Evolutionary conservation across 495 filamentous ascomycete species (phyloP), one percentile per base, ranked within the genome.

Genomic region (Aspergillus conjunctus): DNA sequence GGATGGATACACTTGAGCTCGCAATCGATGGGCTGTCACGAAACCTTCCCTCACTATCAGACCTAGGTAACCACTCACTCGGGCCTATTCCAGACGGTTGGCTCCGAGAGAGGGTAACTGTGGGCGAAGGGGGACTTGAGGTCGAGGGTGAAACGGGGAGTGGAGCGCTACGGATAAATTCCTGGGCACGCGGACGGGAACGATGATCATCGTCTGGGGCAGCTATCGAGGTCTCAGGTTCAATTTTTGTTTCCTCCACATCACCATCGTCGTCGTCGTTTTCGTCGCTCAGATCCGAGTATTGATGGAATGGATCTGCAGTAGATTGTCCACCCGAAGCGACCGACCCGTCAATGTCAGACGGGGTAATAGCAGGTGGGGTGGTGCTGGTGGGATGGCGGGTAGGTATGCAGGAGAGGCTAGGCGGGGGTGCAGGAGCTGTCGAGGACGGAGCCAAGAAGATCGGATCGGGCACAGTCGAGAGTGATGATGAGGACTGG

Each of bases 271-370:
- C 54, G 8, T 44, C 54, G 5, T n/a, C 6, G 6, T 62, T 51
- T 32, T 66, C 64, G 20, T 72, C 73, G 51, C 65, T 74, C 22
- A 65, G 57, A 33, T 67, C 66, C 3, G 64, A 61, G 49, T 65
- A 64, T 7, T 65, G 69, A 56, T 69, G 65, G 66, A 76, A 75
- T 4, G 72, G 73, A 58, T 76, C 64, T 15, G 58, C 50, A 4
- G 37, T 59, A 5, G 59, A 60, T 49, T 67, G 67, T 12, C 74
- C 69, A 44, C 73, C 72, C 6, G 70, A 71, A 1, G 64, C 68
- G 21, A 54, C 68, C 46, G 70, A 67, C 48, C 71, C 70, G 50
- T 70, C 63, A 20, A 66, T 51, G 46, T 69, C 68, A 21, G 60
- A 62, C 9, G 39, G 39, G 22, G 62, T 56, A 14, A 67, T 56